Evolutionary conservation across 1,139 yeast species (phyloP), one percentile per base, ranked within the genome.

Genomic region (Pichia sp.): DNA sequence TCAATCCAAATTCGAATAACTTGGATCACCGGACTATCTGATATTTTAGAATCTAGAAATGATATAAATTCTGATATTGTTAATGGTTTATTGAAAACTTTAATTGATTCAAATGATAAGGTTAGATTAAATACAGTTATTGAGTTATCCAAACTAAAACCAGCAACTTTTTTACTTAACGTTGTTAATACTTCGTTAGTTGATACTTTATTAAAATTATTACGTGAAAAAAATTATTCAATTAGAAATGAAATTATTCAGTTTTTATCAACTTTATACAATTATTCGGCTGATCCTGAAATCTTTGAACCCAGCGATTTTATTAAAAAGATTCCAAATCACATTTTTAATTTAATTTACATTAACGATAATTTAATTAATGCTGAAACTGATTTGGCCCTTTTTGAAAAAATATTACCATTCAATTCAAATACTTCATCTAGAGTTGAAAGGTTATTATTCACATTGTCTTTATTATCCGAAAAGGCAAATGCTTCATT

Each of bases 41-140:
- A 58, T 4, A 65, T 77, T 15, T 50, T 81, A 3, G 63, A 69
- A 2, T 50, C 63, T 2, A 64, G 77, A 47, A 57, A 65, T 15
- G 93, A 82, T 46, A 63, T 74, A 3, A 56, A 63, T 3, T 49
- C 56, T 0, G 82, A 81, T 30, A 61, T 86, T 8, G 64, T 75
- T 5, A 70, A 69, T 41, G 86, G 88, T 1, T 56, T 86, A 16
- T 65, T 78, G 26, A 81, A 81, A 52, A 77, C 91, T 31, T 65
- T 88, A 20, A 69, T 83, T 33, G 96, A 89, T 60, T 66, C 80
- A 0, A 89, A 85, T 53, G 93, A 83, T 47, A 72, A 68, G 37
- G 95, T 86, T 2, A 70, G 96, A 48, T 65, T 76, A 24, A 64
- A 72, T 1, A 78, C 94, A 0, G 77, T 88, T 48, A 39, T 50